Evolutionary conservation across 2,329 filamentous ascomycete species (phyloP), one percentile per base, ranked within the genome.

Genomic region (Aspergillus persii): DNA sequence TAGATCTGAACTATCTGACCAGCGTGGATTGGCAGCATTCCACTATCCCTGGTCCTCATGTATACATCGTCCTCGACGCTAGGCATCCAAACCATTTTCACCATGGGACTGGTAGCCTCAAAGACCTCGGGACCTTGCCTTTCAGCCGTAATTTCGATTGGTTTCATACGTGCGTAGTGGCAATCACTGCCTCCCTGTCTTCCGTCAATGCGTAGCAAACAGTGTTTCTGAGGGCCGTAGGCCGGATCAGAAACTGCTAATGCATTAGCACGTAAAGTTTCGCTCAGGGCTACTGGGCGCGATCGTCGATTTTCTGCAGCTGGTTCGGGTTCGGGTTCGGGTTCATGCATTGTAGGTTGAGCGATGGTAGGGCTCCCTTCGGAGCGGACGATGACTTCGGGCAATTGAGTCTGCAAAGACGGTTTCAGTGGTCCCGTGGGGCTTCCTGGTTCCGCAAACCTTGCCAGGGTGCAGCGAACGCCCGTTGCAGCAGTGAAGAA

Each of bases 1-100:
- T 48, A 48, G 11, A 48, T 27, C 46, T 48, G 46, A 18, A 48
- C 46, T 2, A 48, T 48, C 46, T 48, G 46, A 18, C 46, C 46
- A 9, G 18, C 18, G 46, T 48, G n/a, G 26, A 48, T 18, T 23
- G 46, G 46, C 18, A 48, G 18, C 46, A 48, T 48, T 27, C 30
- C 30, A 31, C 46, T 48, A 27, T 48, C 46, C 11, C 3, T 48
- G 7, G 9, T 27, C 46, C 26, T 27, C 26, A 9, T 15, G 8
- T 18, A 18, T 23, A 9, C 18, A 18, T 18, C 46, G 15, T 48
- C 46, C 18, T n/a, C n/a, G 18, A 23, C 15, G 3, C 26, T 27
- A 48, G 46, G 46, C 46, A 23, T 15, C 46, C 46, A 48, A 48
- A 18, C 85, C 50, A 88, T 73, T 59, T 84, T 83, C 60, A 83